These are phyloP conservation scores for Dothistroma pini DNA, from an alignment of 2,329 filamentous ascomycete genomes.

Conservation along the genomic window DNA sequence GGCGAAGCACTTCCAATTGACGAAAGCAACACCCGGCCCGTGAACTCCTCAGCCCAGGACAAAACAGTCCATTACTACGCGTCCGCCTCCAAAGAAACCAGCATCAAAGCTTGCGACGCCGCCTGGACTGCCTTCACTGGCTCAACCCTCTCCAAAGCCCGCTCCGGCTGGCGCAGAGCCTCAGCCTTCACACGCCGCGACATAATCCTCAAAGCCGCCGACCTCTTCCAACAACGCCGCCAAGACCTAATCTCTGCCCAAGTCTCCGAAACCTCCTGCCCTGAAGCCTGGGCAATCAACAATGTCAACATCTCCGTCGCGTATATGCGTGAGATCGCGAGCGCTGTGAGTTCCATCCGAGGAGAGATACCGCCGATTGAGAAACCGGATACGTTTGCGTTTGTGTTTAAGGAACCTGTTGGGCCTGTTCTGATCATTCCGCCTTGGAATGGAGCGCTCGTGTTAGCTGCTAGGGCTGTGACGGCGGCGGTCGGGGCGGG, in stretches of 20 bases:
- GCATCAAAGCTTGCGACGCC: constrained; percentile 27
- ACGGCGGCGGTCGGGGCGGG: constrained; percentile 25
- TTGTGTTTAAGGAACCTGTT: constrained; percentile 8
- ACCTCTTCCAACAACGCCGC: constrained; percentile 29
- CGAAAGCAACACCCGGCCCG: neutral
- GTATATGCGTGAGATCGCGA: constrained; percentile 32
- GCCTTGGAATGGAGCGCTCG: constrained; percentile 27
- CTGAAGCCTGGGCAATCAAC: constrained; percentile 39
- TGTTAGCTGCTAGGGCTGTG: constrained; percentile 23
- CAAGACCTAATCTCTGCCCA: constrained; percentile 28
- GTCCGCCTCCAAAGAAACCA: constrained; percentile 21
- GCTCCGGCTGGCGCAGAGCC: constrained; percentile 29
- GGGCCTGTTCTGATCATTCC: constrained; percentile 6
- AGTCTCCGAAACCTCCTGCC: constrained; percentile 33
- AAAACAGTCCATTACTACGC: constrained; percentile 31
- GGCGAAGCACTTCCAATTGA: constrained; percentile 22
- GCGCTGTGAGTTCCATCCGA: constrained; percentile 3
- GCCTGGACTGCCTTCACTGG: constrained; percentile 31
- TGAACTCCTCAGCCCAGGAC: constrained; percentile 3
- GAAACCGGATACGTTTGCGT: constrained; percentile 1
- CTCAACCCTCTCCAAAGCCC: constrained; percentile 13
- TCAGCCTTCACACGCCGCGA: constrained; percentile 28
- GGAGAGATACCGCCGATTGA: constrained; percentile 1
- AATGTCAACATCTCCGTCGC: constrained; percentile 31
- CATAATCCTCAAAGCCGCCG: constrained; percentile 30